Base-by-base conservation (phyloP, 768 basidiomycete genomes). In the Phylloporus sp. region DNA sequence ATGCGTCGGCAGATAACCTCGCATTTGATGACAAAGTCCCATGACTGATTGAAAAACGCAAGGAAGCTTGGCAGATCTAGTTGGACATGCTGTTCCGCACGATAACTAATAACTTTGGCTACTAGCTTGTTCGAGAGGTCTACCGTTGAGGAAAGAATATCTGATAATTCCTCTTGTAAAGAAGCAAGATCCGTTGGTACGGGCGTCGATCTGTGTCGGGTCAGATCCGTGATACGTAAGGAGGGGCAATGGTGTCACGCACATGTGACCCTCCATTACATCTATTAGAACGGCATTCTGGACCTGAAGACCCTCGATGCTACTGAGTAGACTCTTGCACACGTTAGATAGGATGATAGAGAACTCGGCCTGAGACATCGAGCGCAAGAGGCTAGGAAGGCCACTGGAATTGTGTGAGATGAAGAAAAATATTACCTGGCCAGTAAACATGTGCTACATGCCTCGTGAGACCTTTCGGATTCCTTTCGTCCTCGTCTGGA, bases 21-120 rank as follows among this genome's bases (percentile, higher is more conserved):
- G 62, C 90, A 92, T 57, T 77, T 78, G 23, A 97, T 79, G 9
- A 98, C 92, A 59, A 98, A 98, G 23, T 77, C 70, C 95, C 95
- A 97, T 2, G 88, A 85, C 58, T 81, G 78, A 49, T 86, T 85
- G 75, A 95, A 95, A 51, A 97, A 76, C 11, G 75, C 77, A 29
- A 91, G 73, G 71, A 98, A 98, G 40, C 85, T 81, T 4, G 76
- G 71, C 29, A 97, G 70, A 22, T 82, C 75, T 22, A 98, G 77
- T 12, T 77, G 71, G 0, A 88, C 77, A 66, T 95, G 91, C 56
- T 86, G 84, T 55, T 95, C 91, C 13, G 85, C 76, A 26, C 95
- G 82, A 7, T 82, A 73, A 36, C 80, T 74, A 35, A 97, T 71
- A n/a, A 94, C 76, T 65, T 86, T 88, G 18, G 92, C 87, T 2